Evolutionary conservation across 805 yeast genomes (phyloP), one percentile per base, ranked within the genome.

Genomic region (Saturnispora serradocipensis): DNA sequence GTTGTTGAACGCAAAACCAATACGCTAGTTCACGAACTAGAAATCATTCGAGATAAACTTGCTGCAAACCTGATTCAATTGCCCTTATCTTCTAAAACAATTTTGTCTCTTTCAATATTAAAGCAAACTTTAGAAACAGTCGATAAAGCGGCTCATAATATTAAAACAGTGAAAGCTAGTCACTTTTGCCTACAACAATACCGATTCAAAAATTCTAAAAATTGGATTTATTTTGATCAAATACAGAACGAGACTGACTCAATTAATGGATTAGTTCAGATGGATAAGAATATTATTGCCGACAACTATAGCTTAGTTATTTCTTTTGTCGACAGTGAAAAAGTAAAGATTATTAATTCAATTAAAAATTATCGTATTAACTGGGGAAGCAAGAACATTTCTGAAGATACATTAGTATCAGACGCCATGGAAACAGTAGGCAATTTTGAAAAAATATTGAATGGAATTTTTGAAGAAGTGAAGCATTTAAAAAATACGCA

Each of bases 151-250:
- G 4, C 11, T 13, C 59, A 3, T 57, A 53, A 1, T 35, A 47
- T 5, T 63, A 71, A 66, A 56, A 54, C 7, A 35, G 36, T 9
- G 28, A 57, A 64, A 36, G 42, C 56, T 1, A 73, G 75, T 10
- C 65, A 67, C 42, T 43, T 40, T 1, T 22, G 62, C 2, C 44
- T 69, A 20, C 38, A 68, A 1, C 70, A 73, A 28, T 67, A 72
- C n/a, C 66, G 83, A 43, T 75, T 66, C 54, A 70, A 69, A 22
- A 73, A 79, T 47, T 77, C 83, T 0, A 35, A 65, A 0, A 73
- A 74, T 28, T 84, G 89, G 84, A 54, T 82, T 0, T 78, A 70
- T 60, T 69, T 69, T 45, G 93, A 85, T 40, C 95, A 87, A 57
- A 52, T 87, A 0, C 80, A 77, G 13, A 71, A 69, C 48, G 80